Evolutionary conservation across 2,329 filamentous ascomycete species (phyloP), one percentile per base, ranked within the genome.

Genomic region (Colletotrichum lupini): DNA sequence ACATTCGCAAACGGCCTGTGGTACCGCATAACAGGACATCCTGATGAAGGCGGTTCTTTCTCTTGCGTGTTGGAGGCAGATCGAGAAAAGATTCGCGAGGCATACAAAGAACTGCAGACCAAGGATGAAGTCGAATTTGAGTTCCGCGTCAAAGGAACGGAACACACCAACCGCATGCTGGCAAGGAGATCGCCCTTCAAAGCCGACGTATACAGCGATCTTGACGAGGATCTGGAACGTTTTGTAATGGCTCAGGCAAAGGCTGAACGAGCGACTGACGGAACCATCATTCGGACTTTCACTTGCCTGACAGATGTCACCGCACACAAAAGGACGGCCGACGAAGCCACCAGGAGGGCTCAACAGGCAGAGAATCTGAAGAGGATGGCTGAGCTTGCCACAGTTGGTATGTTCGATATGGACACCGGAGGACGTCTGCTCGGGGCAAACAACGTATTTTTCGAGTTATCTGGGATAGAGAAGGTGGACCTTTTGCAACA

Each of bases 1-100:
- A 90, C 88, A 0, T 94, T 92, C 78, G 92, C 92, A 19, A 95
- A 95, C 77, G 89, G 93, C 62, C 90, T 91, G 9, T 95, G 87
- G 84, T 85, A 87, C 76, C 83, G 85, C 52, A 88, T 90, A 46
- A 88, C 86, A 1, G 86, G 87, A 1, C 82, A 84, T 59, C 79
- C 84, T 49, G 80, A 76, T 4, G 74, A 79, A 9, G 76, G 82
- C 55, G 83, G 81, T 7, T 82, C 88, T 57, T 76, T 87, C 7
- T 81, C 84, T 6, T 85, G 82, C 24, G 83, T 88, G 3, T 80
- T 86, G 2, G 85, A 87, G 24, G 85, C 87, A 58, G 87, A 89
- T 74, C 83, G 81, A 46, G 76, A 79, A 11, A 82, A 81, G 61
- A 81, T 88, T 26, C 76, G 80, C 5, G 78, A 80, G 62, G 83